Evolutionary conservation across 164 flowering plant species (phyloP), one percentile per base, ranked within the genome.

Genomic region (Magnolia officinalis): DNA sequence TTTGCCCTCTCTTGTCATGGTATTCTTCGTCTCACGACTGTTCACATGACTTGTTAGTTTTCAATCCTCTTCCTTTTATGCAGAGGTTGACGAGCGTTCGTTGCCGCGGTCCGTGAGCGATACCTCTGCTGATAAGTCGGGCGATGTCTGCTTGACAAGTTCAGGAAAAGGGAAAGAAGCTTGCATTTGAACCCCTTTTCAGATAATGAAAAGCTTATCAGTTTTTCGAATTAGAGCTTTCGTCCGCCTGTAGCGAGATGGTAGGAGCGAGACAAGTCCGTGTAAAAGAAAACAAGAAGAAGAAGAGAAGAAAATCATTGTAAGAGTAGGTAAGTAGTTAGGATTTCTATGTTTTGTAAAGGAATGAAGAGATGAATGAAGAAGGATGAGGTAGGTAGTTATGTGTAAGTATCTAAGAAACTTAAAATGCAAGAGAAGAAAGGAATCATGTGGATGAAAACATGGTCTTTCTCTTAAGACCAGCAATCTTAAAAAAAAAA

Each of bases 21-120:
- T 59, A 72, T 1, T 71, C 24, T 1, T 71, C 24, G 59, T 13
- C 6, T 24, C 31, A 1, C 11, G 16, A 37, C 31, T 55, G 61
- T 16, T 55, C 13, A 55, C 13, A 11, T 55, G 10, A 8, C 59
- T 52, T 52, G 59, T 52, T 8, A 1, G 10, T 11, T 55, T 55
- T 11, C 18, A 16, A 55, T 55, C 61, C 61, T 16, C 61, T 8
- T 16, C 4, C 61, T 55, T 55, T 55, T 11, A 11, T 16, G 61
- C 18, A 55, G 61, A 79, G 87, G 87, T 84, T 70, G 71, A 83
- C 8, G 90, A 83, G n/a, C 71, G 26, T 68, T 37, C 71, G 29
- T 45, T 68, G 16, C 50, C 71, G 29, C 29, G 71, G 50, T 68
- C 50, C 16, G 37, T 18, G n/a, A 68, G 71, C 71, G 71, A 37